These are phyloP conservation scores for Pseudonitzschia multiseries DNA, from an alignment of 108 stramenopile genomes.

Conservation along the genomic window DNA sequence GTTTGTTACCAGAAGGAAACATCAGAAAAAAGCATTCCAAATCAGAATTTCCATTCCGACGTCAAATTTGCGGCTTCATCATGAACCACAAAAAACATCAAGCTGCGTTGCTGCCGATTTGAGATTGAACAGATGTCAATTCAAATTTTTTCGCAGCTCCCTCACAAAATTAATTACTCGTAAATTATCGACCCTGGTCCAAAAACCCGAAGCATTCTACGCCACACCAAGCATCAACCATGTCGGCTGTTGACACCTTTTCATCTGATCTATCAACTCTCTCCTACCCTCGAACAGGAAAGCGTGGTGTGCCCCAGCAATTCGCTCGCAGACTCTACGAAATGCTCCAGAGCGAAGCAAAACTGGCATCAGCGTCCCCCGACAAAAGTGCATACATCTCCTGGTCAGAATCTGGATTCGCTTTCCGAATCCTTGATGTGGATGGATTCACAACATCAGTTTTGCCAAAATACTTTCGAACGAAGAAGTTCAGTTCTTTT, in stretches of 20 bases:
- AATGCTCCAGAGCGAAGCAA: constrained; percentile 73
- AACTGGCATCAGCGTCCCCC: constrained; percentile 20
- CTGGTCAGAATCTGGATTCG: constrained; percentile 79
- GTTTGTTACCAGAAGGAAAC: too few relatives aligned
- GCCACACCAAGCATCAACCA: background rate
- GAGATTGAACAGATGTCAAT: too few relatives aligned
- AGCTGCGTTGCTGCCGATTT: background rate
- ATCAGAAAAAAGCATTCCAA: constrained; percentile 18
- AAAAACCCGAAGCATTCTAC: background rate
- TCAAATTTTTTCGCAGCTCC: background rate
- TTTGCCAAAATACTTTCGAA: constrained; percentile 88
- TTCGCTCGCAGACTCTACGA: constrained; percentile 80
- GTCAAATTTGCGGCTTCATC: background rate
- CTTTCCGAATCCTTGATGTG: constrained; percentile 78
- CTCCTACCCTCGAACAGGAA: constrained; percentile 74
- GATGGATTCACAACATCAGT: constrained; percentile 63
- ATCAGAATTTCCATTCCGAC: constrained; percentile 13
- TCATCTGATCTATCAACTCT: constrained; percentile 31
- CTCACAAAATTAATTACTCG: background rate
- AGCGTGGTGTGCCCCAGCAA: constrained; percentile 86
- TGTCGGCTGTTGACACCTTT: background rate
- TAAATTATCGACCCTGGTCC: background rate
- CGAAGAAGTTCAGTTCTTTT: constrained; percentile 89
- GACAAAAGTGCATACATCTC: constrained; percentile 38
- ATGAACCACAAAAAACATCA: constrained; percentile 11